Base-by-base conservation (phyloP, 1,284 basidiomycete species). In the Farysia itapuensis region DNA sequence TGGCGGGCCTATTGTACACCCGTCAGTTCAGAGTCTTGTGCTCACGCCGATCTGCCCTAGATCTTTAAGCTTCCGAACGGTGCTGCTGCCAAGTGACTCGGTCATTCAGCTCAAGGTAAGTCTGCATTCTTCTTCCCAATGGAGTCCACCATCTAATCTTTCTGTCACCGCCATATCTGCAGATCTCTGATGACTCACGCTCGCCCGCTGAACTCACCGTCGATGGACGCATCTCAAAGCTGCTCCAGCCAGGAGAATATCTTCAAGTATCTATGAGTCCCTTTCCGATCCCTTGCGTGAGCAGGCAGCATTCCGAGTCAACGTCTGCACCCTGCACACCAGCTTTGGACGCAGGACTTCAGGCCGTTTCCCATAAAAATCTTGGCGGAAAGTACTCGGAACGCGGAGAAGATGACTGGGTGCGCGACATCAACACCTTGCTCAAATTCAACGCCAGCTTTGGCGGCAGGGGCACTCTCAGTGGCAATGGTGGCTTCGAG, bases 1-100 rank as follows among this genome's bases (percentile, higher is more conserved):
- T 0, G 93, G 93, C 19, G 93, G 93, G 6, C 93, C 94, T 1
- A 96, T 97, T 63, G 90, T 95, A 0, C 93, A 97, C 69, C 94
- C 94, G 0, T 90, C 88, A 3, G 81, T 94, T 16, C 88, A 88
- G 60, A 88, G 90, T 1, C 82, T 97, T 39, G 86, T 97, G 9
- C 80, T 97, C 20, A 96, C 94, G 0, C 93, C 93, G 5, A 95
- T 97, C 63, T 93, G 90, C 69, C 93, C 94, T 20, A 83, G 94
- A 34, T 92, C 89, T 65, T 80, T 97, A 25, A 91, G 88, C 37
- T 97, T 97, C 78, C 82, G 93, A 9, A 90, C 93, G 1, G 84
- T 97, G 3, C 85, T 97, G 7, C 87, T 97, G 49, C 93, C 93
- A 0, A 79, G 80, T 4, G 87, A 89, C 22, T 90, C 89, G 2